Evolutionary conservation across 306 rosid species (phyloP), one percentile per base, ranked within the genome.

Genomic region (Myrica gale): DNA sequence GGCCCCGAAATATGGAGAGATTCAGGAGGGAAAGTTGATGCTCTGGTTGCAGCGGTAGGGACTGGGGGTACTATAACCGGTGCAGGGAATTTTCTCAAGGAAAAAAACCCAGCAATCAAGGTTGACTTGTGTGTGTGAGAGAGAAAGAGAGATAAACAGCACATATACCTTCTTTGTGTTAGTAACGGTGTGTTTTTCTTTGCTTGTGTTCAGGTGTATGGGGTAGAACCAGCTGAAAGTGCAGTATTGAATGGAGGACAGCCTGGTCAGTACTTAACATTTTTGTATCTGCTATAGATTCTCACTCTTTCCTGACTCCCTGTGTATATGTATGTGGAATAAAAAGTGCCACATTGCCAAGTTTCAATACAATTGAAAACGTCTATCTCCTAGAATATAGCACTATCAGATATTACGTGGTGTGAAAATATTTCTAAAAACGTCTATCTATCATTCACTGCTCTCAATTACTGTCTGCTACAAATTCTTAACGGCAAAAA

Each of bases 1-100:
- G 97, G 97, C 70, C 93, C 92, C 6, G 97, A 94, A 88, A 89
- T 90, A 75, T 91, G 98, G 98, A 88, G 84, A 87, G 96, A 90
- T 79, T 82, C 96, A 0, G 88, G 75, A 82, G 95, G 80, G 71
- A 88, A 84, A 87, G 75, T 91, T 68, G 97, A 89, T 74, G 86
- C 76, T 43, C 80, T 94, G 52, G 93, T 90, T 57, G 80, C 96
- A 6, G 96, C 93, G 76, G 82, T 94, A 67, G 97, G 98, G 75
- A 89, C 98, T 0, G 96, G 93, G 44, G 98, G 97, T 12, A 87
- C 97, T 17, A 23, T 89, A 75, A 76, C 91, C 2, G 98, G 93
- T 77, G 76, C 70, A 37, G 97, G 96, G 83, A 85, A 74, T 11
- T 94, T 90, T 81, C 93, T 94, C 56, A 92, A 89, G 85, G 92